phyloP scores from a whole-genome alignment of 2,329 filamentous ascomycete species.

The Pseudogymnoascus verrucosus region DNA sequence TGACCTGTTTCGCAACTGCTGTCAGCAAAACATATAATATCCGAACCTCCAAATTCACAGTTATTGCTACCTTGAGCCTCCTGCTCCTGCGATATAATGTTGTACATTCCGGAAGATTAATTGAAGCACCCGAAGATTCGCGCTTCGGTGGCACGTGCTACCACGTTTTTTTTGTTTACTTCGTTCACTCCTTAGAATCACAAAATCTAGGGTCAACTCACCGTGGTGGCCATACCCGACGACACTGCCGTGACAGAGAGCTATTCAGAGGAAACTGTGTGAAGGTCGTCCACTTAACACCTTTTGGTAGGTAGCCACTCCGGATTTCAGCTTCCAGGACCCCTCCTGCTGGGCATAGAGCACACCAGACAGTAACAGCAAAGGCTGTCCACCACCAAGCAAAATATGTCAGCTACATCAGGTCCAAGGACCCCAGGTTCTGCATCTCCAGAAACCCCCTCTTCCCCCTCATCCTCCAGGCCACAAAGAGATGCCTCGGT shows the following conservation, averaged over 20 bases:
- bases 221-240: not conserved
- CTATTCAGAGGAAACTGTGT: not conserved
- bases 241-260: not conserved
- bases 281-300: not conserved
- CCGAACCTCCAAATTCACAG: not conserved
- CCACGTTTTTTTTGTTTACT: constrained; percentile 5
- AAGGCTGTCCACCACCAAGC: not conserved
- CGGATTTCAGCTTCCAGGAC: not conserved
- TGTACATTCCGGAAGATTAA: constrained; percentile 1
- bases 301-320: not conserved
- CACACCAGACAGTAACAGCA: not conserved
- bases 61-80: constrained; percentile 2
- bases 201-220: not conserved
- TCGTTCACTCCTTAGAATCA: constrained; percentile 7
- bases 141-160: constrained; percentile 6
- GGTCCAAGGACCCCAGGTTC: not conserved
- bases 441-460: not conserved
- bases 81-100: constrained; percentile 5
- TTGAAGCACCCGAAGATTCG: constrained; percentile 7
- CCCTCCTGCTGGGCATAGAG: not conserved
- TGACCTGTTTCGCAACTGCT: constrained; percentile 1
- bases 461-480: constrained; percentile 1
- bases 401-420: not conserved
- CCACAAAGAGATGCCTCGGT: not conserved
- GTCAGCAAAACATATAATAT: constrained; percentile 9